A percentile compares a stretch with the other conserved stretches of the same genome.
Evolutionary conservation across 345 rosid genomes (phyloP).

Genomic region (Pugionium dolabratum): DNA sequence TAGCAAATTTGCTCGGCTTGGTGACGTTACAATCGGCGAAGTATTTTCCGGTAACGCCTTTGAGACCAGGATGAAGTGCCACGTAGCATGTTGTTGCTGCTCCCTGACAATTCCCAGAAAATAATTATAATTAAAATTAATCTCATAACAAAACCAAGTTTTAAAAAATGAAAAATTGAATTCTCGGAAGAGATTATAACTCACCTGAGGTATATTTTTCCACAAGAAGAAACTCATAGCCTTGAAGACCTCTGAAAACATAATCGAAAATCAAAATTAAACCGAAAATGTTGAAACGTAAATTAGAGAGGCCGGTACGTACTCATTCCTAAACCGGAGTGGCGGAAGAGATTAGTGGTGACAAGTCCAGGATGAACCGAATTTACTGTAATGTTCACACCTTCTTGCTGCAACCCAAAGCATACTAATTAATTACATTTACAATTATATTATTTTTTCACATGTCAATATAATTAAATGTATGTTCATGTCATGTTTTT

Average conservation of each 20-base stretch:
- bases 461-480: too few relatives aligned
- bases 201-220: conserved; percentile 91
- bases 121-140: neutral
- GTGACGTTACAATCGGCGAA: conserved; percentile 66
- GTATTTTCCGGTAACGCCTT: conserved; percentile 72
- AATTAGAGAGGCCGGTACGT: conserved; percentile 17
- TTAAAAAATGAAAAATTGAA: neutral
- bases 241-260: conserved; percentile 54
- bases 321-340: conserved; percentile 47
- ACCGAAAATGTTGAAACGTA: neutral
- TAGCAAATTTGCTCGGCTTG: conserved; percentile 53
- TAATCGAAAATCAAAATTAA: neutral
- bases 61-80: conserved; percentile 70
- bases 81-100: conserved; percentile 93
- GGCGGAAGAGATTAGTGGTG: conserved; percentile 73
- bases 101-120: conserved; percentile 68
- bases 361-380: conserved; percentile 90
- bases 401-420: conserved; percentile 56
- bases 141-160: too few relatives aligned
- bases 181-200: neutral
- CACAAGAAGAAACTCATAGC: conserved; percentile 56
- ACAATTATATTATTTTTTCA: neutral
- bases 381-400: conserved; percentile 69
- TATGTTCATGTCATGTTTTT: too few relatives aligned
- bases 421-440: neutral